A percentile compares a stretch with the other conserved stretches of the same genome.
Evolutionary conservation across 257 asterid genomes (phyloP).

Genomic region (Echites panduratus): DNA sequence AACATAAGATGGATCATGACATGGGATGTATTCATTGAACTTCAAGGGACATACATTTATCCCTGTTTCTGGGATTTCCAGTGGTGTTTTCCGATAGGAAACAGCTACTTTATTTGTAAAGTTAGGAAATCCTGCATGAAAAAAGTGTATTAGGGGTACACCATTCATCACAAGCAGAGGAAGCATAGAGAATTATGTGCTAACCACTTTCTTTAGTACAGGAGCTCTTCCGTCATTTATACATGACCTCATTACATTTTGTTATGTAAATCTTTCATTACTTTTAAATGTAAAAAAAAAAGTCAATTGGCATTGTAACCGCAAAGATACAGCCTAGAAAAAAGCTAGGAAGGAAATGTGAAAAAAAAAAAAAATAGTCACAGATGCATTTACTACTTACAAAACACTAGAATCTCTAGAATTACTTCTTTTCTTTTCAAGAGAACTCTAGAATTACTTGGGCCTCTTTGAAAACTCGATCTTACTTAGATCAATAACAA

Average conservation of each 20-base stretch:
- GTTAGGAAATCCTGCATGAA: conserved; percentile 33
- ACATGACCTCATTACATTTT: not conserved
- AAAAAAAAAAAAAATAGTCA: too few relatives aligned
- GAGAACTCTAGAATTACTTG: too few relatives aligned
- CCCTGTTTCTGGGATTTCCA: conserved; percentile 60
- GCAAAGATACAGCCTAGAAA: not conserved
- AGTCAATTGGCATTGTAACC: not conserved
- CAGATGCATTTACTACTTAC: too few relatives aligned
- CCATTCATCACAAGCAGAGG: conserved; percentile 1
- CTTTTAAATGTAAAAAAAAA: not conserved
- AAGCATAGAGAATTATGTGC: not conserved
- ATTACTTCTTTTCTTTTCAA: too few relatives aligned
- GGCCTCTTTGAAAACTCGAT: too few relatives aligned
- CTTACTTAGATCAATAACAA: too few relatives aligned
- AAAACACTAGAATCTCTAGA: too few relatives aligned
- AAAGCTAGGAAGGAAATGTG: too few relatives aligned
- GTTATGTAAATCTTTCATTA: not conserved
- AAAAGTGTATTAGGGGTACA: conserved; percentile 5
- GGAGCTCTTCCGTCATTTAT: not conserved
- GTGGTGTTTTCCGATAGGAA: conserved; percentile 50
- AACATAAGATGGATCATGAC: conserved; percentile 70
- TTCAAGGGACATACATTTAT: conserved; percentile 65
- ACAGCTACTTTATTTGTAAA: conserved; percentile 62
- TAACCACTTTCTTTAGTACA: not conserved
- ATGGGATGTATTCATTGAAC: conserved; percentile 79